These are phyloP conservation scores for Rubroshorea leprosula DNA, from an alignment of 345 rosid species.

Conservation along the genomic window DNA sequence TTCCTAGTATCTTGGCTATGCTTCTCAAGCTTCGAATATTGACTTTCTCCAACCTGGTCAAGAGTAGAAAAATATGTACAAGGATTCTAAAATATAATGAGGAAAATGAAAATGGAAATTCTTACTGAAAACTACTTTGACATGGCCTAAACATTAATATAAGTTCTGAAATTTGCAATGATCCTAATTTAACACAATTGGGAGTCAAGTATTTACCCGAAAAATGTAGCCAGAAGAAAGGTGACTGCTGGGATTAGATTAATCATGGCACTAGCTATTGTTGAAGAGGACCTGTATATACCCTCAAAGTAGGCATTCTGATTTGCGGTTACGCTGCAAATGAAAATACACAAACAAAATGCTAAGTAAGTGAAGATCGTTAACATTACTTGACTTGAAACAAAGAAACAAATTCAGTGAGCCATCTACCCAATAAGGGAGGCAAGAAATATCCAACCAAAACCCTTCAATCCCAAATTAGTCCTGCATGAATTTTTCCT, in stretches of 20 bases:
- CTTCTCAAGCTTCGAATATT: conserved; percentile 20
- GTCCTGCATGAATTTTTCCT: conserved; percentile 21
- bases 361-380: background rate
- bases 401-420: background rate
- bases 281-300: conserved; percentile 31
- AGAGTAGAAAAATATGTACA: background rate
- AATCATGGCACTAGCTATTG: conserved; percentile 30
- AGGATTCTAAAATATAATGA: too few relatives aligned
- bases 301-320: conserved; percentile 43
- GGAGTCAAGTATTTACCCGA: conserved; percentile 21
- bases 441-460: conserved; percentile 28
- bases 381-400: background rate
- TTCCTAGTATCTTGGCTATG: conserved; percentile 34
- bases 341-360: background rate
- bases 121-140: too few relatives aligned
- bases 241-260: conserved; percentile 40
- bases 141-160: too few relatives aligned
- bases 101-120: background rate
- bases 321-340: conserved; percentile 26
- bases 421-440: conserved; percentile 29
- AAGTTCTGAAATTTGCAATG: too few relatives aligned
- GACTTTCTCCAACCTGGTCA: conserved; percentile 34
- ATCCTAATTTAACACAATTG: background rate
- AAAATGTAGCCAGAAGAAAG: conserved; percentile 27
- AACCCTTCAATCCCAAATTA: conserved; percentile 22